Evolutionary conservation across 163 green algal genomes (phyloP).

Genomic region (Chlorella variabilis): DNA sequence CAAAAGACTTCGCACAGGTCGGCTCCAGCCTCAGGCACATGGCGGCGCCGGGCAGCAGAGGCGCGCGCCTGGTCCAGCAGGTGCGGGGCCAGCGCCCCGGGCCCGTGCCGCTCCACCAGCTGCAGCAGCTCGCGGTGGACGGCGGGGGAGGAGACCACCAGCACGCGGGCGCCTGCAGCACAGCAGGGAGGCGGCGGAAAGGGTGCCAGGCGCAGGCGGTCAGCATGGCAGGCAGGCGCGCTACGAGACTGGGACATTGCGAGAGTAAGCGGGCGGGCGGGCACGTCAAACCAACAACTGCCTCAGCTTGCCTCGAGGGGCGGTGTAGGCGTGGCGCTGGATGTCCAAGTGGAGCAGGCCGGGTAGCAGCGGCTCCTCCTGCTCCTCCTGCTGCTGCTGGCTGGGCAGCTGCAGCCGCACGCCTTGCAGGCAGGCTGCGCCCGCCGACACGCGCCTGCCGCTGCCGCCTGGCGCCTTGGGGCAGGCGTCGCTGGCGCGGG

Average conservation of each 20-base stretch:
- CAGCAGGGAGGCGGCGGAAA: too few relatives aligned
- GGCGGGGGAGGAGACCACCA: constrained; percentile 32
- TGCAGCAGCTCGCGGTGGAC: constrained; percentile 25
- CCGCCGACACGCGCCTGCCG: background rate
- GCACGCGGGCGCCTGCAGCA: constrained; percentile 22
- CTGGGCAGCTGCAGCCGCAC: constrained; percentile 32
- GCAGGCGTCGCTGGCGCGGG: background rate
- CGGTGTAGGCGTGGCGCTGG: constrained; percentile 11
- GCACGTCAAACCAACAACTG: too few relatives aligned
- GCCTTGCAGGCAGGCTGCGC: background rate
- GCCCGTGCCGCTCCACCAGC: constrained; percentile 7
- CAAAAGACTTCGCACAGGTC: too few relatives aligned
- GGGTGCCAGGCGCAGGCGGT: too few relatives aligned
- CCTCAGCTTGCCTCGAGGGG: constrained; percentile 4
- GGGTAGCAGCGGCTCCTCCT: constrained; percentile 3
- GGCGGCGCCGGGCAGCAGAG: constrained; percentile 3
- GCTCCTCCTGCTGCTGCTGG: background rate
- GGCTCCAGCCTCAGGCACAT: too few relatives aligned
- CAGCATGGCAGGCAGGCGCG: too few relatives aligned
- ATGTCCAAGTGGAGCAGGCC: constrained; percentile 42
- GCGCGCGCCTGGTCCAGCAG: background rate
- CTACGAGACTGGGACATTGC: too few relatives aligned
- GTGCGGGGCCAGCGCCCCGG: background rate
- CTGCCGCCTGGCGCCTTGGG: background rate
- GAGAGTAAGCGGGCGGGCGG: too few relatives aligned